Evolutionary conservation across 2,329 filamentous ascomycete species (phyloP).

Genomic region (Penicillium olsonii): DNA sequence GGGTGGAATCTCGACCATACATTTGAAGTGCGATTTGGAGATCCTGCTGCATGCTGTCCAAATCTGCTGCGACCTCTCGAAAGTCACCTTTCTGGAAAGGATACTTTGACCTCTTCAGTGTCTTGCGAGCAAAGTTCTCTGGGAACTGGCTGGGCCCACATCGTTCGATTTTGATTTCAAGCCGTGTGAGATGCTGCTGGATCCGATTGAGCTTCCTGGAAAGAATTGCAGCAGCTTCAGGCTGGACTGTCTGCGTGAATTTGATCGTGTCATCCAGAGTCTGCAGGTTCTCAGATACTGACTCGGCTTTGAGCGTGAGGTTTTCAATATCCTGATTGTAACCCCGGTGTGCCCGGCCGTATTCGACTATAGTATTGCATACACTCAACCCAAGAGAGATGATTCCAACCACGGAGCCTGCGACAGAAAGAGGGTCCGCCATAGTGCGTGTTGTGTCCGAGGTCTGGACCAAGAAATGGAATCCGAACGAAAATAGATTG

Average conservation of each 20-base stretch:
- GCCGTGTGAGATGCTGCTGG: not conserved
- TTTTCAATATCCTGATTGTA: conserved; percentile 11
- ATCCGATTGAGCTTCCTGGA: not conserved
- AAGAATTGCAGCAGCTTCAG: not conserved
- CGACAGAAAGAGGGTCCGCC: not conserved
- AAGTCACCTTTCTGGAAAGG: not conserved
- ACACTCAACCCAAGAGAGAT: conserved; percentile 15
- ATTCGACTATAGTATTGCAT: conserved; percentile 9
- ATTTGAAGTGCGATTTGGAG: not conserved
- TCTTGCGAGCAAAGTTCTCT: not conserved
- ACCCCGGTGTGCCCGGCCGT: conserved; percentile 6
- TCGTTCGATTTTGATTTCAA: not conserved
- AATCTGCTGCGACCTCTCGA: not conserved
- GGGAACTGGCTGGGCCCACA: not conserved
- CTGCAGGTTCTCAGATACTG: conserved; percentile 3
- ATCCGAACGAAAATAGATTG: not conserved
- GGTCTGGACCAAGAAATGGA: not conserved
- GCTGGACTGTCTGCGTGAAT: not conserved
- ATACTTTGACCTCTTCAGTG: not conserved
- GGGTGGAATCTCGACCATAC: not conserved
- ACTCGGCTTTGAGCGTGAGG: conserved; percentile 4
- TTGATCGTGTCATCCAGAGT: conserved; percentile 5
- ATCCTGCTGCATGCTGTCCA: not conserved
- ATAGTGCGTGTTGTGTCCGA: not conserved
- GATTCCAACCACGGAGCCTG: conserved; percentile 13